Base-by-base conservation (phyloP, 352 stramenopile genomes). In the Phytopythium kandeliae region DNA sequence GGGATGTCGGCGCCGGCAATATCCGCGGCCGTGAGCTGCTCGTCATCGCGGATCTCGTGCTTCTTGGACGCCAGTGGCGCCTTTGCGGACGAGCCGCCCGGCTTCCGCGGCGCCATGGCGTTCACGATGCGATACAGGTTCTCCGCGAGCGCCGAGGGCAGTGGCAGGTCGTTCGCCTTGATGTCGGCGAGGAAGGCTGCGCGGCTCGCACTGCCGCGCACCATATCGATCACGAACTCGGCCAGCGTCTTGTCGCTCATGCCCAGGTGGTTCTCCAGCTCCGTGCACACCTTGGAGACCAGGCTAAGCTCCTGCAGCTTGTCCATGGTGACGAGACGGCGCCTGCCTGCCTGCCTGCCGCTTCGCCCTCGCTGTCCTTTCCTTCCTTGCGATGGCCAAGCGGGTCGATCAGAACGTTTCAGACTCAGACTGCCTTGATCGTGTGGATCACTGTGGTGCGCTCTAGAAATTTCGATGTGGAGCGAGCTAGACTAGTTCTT, bases 211-310 rank as follows among this genome's bases (percentile, higher is more conserved):
- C 71, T 87, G 38, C 85, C 65, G 45, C 89, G 78, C 42, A 95
- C 85, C 52, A 96, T 67, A 55, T 97, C 78, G 60, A 97, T 96
- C 31, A 98, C 80, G 57, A 98, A 98, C 79, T 98, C 96, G 12
- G 96, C 86, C 47, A 99, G 75, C 33, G 95, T 99, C 62, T 97
- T 96, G 69, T 99, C 97, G 53, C 87, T 93, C 67, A 99, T 87
- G 35, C 92, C 92, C 48, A 99, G 69, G 54, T 95, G 80, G 67
- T 98, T 93, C 60, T 93, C 85, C 51, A 95, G 71, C 66, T 89
- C 80, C 59, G 74, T 83, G 63, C 83, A 93, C 54, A 95, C 74
- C 75, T 95, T 95, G 59, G 81, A 95, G 64, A 95, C 64, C 53
- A 95, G 60, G 55, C 81, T 92, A 47, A 95, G 75, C 65, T 95